These are phyloP conservation scores for Torulaspora globosa DNA, from an alignment of 1,139 yeast species.

Conservation along the genomic window DNA sequence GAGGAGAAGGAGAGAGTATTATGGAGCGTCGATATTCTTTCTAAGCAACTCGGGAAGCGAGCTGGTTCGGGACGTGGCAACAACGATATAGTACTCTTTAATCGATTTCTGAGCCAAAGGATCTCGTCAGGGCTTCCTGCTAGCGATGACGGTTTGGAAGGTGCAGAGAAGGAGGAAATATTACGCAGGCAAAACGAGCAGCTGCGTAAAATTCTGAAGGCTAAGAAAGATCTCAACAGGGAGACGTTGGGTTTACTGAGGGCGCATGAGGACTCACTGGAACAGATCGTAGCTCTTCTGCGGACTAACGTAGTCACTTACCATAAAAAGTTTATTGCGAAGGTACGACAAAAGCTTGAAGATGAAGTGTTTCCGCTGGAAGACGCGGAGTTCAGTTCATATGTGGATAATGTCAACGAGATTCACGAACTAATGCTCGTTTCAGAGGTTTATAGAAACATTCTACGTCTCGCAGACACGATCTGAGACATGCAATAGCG, in stretches of 20 bases:
- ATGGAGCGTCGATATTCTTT: slow-evolving; percentile 22
- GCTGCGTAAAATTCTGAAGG: slow-evolving; percentile 15
- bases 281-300: slow-evolving; percentile 22
- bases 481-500: background rate
- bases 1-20: slow-evolving; percentile 22
- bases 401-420: slow-evolving; percentile 22
- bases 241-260: slow-evolving; percentile 21
- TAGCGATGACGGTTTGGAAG: slow-evolving; percentile 1
- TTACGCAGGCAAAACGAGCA: slow-evolving; percentile 20
- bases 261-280: slow-evolving; percentile 26
- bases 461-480: slow-evolving; percentile 17
- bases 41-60: slow-evolving; percentile 15
- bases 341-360: slow-evolving; percentile 16
- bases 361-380: slow-evolving; percentile 21
- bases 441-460: slow-evolving; percentile 21
- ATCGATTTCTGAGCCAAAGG: slow-evolving; percentile 20
- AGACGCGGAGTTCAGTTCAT: slow-evolving; percentile 25
- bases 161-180: background rate
- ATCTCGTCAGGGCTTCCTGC: slow-evolving; percentile 1
- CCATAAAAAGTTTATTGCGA: slow-evolving; percentile 15
- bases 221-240: slow-evolving; percentile 13
- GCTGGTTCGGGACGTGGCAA: slow-evolving; percentile 6
- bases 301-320: slow-evolving; percentile 24
- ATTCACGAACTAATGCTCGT: slow-evolving; percentile 25
- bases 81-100: slow-evolving; percentile 20